phyloP scores from a whole-genome alignment of 257 asterid species.

The Scutellaria barbata region DNA sequence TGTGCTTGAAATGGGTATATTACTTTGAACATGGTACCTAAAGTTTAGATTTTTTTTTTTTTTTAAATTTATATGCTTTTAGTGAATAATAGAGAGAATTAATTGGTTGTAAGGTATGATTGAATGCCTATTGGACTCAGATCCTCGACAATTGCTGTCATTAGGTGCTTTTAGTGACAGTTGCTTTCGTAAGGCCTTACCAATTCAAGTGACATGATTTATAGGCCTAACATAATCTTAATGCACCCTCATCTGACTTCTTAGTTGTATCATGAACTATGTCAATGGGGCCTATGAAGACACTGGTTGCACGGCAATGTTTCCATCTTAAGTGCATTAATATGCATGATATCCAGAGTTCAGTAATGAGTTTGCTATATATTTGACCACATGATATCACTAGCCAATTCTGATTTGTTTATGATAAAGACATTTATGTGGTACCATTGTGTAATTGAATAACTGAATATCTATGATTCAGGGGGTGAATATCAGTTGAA shows the following conservation, averaged over 20 bases:
- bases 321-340: slow-evolving; percentile 7
- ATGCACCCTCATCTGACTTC: not conserved
- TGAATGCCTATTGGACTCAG: slow-evolving; percentile 19
- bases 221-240: no score
- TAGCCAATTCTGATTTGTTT: not conserved
- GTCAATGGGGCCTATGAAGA: not conserved
- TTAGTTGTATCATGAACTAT: not conserved
- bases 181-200: not conserved
- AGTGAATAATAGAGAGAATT: slow-evolving; percentile 18
- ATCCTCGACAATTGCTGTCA: slow-evolving; percentile 9
- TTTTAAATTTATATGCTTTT: slow-evolving; percentile 8
- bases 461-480: not conserved
- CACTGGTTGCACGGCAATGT: not conserved
- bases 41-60: not conserved
- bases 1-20: not conserved
- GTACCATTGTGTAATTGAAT: not conserved
- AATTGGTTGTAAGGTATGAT: slow-evolving; percentile 5
- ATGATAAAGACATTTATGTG: not conserved
- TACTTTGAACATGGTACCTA: slow-evolving; percentile 3
- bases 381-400: slow-evolving; percentile 1
- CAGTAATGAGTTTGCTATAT: not conserved
- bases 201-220: not conserved
- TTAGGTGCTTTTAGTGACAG: not conserved
- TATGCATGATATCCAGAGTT: not conserved
- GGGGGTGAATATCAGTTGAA: not conserved